Evolutionary conservation across 345 rosid species (phyloP).

Genomic region (Fremontodendron californicum): DNA sequence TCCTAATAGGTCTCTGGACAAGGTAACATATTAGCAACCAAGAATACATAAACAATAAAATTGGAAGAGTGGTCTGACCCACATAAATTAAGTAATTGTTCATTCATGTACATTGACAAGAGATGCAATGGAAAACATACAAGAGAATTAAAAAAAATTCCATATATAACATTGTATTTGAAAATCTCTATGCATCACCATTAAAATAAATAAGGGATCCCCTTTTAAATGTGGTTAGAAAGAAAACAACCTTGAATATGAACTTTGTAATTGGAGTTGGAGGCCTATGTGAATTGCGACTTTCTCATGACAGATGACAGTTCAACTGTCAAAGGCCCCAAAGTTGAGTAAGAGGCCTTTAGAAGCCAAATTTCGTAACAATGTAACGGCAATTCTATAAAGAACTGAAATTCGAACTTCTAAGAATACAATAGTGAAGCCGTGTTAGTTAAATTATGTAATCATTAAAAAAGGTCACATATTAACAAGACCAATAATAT

Average conservation of each 20-base stretch:
- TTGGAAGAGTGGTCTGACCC: neutral
- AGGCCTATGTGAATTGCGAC: neutral
- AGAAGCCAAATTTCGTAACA: neutral
- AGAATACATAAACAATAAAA: neutral
- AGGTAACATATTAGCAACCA: constrained; percentile 1
- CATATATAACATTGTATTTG: neutral
- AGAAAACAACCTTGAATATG: neutral
- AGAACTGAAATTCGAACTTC: neutral
- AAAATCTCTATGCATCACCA: neutral
- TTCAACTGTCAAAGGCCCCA: neutral
- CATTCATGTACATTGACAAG: neutral
- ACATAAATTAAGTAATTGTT: neutral
- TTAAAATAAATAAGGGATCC: neutral
- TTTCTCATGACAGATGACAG: neutral
- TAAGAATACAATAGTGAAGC: neutral
- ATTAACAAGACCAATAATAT: neutral
- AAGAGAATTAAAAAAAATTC: neutral
- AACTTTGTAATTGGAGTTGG: neutral
- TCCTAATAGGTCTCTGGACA: constrained; percentile 73
- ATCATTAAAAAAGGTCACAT: neutral
- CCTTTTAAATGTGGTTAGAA: neutral
- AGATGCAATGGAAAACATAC: neutral
- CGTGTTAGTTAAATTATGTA: neutral
- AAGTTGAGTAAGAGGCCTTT: neutral
- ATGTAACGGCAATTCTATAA: neutral